Conservation (phyloP, 1,284 basidiomycete species). For the Macrocystidia cucumis region DNA sequence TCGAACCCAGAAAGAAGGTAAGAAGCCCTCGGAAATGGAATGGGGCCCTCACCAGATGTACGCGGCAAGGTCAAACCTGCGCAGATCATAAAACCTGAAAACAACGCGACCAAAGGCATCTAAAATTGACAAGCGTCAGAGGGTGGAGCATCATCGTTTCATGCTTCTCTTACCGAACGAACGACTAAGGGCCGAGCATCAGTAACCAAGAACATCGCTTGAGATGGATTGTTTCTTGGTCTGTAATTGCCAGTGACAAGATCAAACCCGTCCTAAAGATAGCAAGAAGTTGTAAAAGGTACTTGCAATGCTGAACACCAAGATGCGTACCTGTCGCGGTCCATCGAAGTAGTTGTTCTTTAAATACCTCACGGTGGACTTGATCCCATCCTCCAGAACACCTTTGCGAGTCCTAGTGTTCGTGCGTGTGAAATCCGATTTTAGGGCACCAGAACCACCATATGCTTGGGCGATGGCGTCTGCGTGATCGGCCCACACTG, state of each 20-base stretch:
- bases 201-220: conserved; percentile 58
- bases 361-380: conserved; percentile 82
- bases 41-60: conserved; percentile 60
- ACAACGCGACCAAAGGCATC: conserved; percentile 81
- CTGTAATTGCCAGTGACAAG: conserved; percentile 90
- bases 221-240: conserved; percentile 64
- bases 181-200: conserved; percentile 78
- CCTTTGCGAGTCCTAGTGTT: conserved; percentile 85
- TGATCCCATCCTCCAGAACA: conserved; percentile 80
- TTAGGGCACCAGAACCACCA: conserved; percentile 92
- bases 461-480: conserved; percentile 90
- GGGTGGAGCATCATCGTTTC: background rate
- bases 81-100: conserved; percentile 83
- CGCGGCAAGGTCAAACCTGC: conserved; percentile 80
- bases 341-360: conserved; percentile 99
- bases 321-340: conserved; percentile 59
- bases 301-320: conserved; percentile 3
- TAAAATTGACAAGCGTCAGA: conserved; percentile 20
- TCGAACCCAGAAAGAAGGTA: conserved; percentile 35
- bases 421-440: conserved; percentile 95
- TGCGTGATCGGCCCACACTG: conserved; percentile 98
- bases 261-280: conserved; percentile 81
- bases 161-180: conserved; percentile 59
- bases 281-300: background rate
- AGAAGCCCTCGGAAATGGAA: conserved; percentile 8